phyloP scores from a whole-genome alignment of 2,329 filamentous ascomycete species.

The Fusarium odoratissimum region DNA sequence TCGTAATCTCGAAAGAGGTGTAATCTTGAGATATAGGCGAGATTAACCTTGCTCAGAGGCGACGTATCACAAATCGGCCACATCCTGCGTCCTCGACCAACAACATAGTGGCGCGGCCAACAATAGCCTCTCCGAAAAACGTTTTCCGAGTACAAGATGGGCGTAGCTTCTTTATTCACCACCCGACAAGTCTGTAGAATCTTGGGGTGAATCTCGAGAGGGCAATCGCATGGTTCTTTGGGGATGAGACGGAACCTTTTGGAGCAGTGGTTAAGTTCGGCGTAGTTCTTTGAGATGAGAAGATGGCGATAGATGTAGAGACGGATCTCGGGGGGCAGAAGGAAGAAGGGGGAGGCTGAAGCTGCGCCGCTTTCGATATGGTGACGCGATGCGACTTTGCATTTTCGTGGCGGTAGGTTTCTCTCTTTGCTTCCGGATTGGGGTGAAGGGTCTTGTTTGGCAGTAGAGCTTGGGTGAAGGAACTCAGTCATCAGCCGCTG shows the following conservation, averaged over 20 bases:
- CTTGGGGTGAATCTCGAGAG: background rate
- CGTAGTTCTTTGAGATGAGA: background rate
- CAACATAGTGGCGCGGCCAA: background rate
- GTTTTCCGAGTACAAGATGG: constrained; percentile 19
- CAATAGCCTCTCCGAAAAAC: background rate
- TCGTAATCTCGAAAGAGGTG: background rate
- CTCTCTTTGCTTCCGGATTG: background rate
- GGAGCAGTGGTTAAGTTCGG: background rate
- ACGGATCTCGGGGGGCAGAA: constrained; percentile 14
- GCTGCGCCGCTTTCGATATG: background rate
- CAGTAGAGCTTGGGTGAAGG: accelerated
- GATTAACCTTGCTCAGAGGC: background rate
- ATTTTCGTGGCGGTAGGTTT: background rate
- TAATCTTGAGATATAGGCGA: constrained; percentile 1
- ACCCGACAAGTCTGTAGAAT: constrained; percentile 12
- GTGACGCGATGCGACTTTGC: background rate
- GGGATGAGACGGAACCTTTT: constrained; percentile 9
- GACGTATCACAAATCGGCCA: constrained; percentile 4
- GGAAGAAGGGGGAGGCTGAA: background rate
- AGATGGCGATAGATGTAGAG: constrained; percentile 24
- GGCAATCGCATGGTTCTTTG: background rate
- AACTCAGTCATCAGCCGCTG: background rate
- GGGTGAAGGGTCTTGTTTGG: background rate
- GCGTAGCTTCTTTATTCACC: constrained; percentile 15
- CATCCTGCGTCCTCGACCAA: accelerated